Base-by-base conservation (phyloP, 371 early-diverging fungal genomes). In the Saksenaea oblongispora region DNA sequence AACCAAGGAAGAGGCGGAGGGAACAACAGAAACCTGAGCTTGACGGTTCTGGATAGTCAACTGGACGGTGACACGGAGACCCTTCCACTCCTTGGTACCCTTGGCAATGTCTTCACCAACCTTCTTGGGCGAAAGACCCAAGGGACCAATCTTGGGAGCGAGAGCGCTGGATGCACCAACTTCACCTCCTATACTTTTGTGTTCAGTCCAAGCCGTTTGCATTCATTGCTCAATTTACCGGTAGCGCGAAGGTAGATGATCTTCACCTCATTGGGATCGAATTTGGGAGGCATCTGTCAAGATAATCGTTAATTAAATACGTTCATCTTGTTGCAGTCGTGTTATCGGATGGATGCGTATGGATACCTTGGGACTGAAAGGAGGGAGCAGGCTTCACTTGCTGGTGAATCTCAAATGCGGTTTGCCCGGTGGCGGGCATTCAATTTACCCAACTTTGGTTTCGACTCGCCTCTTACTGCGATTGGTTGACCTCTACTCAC, bases 101-200 rank as follows among this genome's bases (percentile, higher is more conserved):
- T 47, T 61, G 53, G 42, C 98, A 65, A 99, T 98, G 83, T 99
- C 99, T 86, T 99, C 99, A 86, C 98, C 98, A 69, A 98, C 95
- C 88, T 97, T 97, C 90, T 99, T 99, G 82, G 99, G 98, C 61
- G 96, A 91, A 84, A 99, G 87, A 93, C 99, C 99, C 72, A 98
- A 91, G 73, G 98, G 98, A 92, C 99, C 99, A 70, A 98, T 94
- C 90, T 97, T 98, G 80, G 98, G 99, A 61, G 99, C 99, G 62
- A 99, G 93, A 57, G 96, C 94, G 67, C 96, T 93, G 75, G 98
- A 95, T 80, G 99, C 97, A 83, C 97, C 96, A 76, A 97, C 94
- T 87, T 99, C 99, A 88, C 99, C 99, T 74, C 76, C 70, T 71
- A 58, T 36, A 54, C 5, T 14, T 18, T 36, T 11, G 58, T 13